These are phyloP conservation scores for Alternaria atra DNA, from an alignment of 2,329 filamentous ascomycete species.

Conservation along the genomic window DNA sequence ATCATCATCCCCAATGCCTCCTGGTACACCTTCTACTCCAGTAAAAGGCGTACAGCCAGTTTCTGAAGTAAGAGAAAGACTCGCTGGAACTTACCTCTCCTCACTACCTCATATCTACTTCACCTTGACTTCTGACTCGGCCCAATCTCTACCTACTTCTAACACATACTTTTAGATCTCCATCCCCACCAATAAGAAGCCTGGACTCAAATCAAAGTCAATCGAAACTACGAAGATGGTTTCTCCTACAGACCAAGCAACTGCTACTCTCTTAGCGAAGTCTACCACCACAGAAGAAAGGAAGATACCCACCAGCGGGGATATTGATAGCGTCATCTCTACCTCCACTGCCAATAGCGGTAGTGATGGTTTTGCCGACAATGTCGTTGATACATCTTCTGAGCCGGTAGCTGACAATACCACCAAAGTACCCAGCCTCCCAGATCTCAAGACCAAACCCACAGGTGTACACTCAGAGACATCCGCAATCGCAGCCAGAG, in stretches of 20 bases:
- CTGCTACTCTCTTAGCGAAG: neutral
- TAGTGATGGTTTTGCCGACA: neutral
- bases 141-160: neutral
- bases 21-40: conserved; percentile 16
- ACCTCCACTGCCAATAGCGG: neutral
- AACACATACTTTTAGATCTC: neutral
- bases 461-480: neutral
- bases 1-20: conserved; percentile 19
- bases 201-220: neutral
- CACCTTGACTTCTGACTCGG: neutral
- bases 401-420: neutral
- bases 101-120: neutral
- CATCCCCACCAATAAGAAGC: neutral
- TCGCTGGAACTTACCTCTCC: neutral
- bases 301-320: neutral
- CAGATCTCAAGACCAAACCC: neutral
- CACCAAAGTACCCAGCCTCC: neutral
- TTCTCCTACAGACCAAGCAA: neutral
- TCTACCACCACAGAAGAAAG: neutral
- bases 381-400: neutral
- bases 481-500: neutral
- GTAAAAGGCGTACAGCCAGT: neutral
- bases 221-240: neutral
- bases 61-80: conserved; percentile 21
- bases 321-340: neutral